These are phyloP conservation scores for Apiospora aurea DNA, from an alignment of 2,329 filamentous ascomycete species.

Conservation along the genomic window DNA sequence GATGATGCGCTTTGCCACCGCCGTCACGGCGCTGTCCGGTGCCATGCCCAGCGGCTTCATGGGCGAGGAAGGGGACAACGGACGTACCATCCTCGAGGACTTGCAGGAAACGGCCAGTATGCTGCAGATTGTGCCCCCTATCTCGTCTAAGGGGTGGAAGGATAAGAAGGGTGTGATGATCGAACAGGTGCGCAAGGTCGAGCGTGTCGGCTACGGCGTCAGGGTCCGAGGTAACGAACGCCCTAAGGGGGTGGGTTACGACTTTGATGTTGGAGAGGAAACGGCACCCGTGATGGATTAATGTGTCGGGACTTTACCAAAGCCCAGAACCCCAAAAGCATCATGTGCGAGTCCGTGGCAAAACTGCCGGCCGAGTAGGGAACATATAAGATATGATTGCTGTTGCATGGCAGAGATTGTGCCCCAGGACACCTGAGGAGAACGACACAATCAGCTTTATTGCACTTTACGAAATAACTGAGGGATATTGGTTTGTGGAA, in stretches of 20 bases:
- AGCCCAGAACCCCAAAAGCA: neutral
- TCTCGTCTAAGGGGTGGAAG: conserved; percentile 62
- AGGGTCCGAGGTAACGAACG: conserved; percentile 68
- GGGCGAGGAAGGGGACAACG: conserved; percentile 39
- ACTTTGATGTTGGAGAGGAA: conserved; percentile 14
- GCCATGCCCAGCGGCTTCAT: conserved; percentile 50
- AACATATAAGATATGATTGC: neutral
- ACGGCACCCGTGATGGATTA: neutral
- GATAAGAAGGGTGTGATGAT: conserved; percentile 89
- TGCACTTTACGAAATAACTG: conserved; percentile 5
- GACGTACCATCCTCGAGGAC: conserved; percentile 76
- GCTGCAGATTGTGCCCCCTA: conserved; percentile 76
- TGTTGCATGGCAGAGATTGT: neutral
- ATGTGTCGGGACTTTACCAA: neutral
- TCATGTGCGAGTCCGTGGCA: neutral
- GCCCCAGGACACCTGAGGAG: neutral
- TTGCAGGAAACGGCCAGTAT: conserved; percentile 78
- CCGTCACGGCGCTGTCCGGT: conserved; percentile 79
- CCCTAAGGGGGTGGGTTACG: conserved; percentile 44
- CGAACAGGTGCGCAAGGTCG: conserved; percentile 91
- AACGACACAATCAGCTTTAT: neutral
- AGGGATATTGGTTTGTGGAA: neutral
- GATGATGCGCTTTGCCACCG: conserved; percentile 95
- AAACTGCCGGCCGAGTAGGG: neutral
- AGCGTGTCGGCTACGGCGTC: conserved; percentile 87